These are phyloP conservation scores for Pogostemon cablin DNA, from an alignment of 257 asterid species.

Conservation along the genomic window DNA sequence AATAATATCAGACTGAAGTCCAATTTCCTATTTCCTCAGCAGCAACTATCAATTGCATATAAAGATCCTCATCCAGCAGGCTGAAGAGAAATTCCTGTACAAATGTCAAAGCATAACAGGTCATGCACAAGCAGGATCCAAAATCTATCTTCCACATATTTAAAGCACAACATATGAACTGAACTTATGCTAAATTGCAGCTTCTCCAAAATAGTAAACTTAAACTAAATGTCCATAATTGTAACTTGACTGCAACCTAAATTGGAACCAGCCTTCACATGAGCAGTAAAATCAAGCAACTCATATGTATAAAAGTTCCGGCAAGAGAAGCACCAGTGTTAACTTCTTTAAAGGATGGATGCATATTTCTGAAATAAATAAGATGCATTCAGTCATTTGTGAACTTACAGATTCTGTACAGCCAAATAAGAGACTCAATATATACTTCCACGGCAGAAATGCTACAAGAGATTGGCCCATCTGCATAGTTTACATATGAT, in stretches of 20 bases:
- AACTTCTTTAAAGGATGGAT: conserved; percentile 2
- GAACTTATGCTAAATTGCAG: conserved; percentile 3
- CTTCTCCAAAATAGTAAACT: conserved; percentile 12
- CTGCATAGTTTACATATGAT: conserved; percentile 49
- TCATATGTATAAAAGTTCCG: background rate
- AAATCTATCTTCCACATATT: conserved; percentile 17
- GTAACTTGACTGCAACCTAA: background rate
- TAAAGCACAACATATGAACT: background rate
- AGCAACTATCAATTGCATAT: background rate
- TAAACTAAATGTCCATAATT: background rate
- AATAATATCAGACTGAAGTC: background rate
- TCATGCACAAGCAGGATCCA: background rate
- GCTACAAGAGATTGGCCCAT: conserved; percentile 98
- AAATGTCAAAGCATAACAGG: conserved; percentile 19
- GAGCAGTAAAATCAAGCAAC: conserved; percentile 19
- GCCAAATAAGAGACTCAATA: conserved; percentile 77
- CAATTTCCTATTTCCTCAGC: background rate
- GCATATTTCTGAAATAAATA: conserved; percentile 16
- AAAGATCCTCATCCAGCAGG: background rate
- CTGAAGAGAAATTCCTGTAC: conserved; percentile 3
- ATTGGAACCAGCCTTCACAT: conserved; percentile 11
- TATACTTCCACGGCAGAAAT: conserved; percentile 84
- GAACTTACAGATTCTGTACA: conserved; percentile 89
- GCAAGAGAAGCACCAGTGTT: no score
- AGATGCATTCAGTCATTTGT: conserved; percentile 10